phyloP scores from a whole-genome alignment of 1,284 basidiomycete genomes.

The Agaricales sp. region DNA sequence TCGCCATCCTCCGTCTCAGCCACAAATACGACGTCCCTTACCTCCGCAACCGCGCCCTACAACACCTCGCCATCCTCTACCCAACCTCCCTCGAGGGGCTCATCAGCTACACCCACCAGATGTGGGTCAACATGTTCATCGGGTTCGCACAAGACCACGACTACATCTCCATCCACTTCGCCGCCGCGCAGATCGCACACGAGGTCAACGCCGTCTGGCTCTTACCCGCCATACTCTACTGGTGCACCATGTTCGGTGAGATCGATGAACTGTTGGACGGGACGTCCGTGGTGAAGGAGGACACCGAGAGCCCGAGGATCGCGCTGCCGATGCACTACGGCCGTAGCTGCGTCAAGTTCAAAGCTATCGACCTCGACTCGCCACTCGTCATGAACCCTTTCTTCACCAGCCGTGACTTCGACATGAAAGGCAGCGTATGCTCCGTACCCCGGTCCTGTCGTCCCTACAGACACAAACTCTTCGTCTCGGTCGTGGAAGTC shows the following conservation, averaged over 20 bases:
- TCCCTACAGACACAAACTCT: background rate
- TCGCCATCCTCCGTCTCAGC: slow-evolving; percentile 17
- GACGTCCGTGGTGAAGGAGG: background rate
- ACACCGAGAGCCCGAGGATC: background rate
- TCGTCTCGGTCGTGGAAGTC: background rate
- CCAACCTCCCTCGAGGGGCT: slow-evolving; percentile 15
- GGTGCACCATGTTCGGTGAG: background rate
- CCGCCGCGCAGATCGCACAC: slow-evolving; percentile 1
- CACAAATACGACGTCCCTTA: slow-evolving; percentile 19
- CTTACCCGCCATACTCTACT: background rate
- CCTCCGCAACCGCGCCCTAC: slow-evolving; percentile 16
- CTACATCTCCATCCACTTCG: background rate
- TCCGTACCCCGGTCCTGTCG: background rate
- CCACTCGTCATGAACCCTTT: background rate
- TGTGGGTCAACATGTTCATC: slow-evolving; percentile 1
- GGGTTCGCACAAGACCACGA: background rate
- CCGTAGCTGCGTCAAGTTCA: background rate
- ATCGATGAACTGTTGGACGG: background rate
- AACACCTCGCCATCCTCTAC: slow-evolving; percentile 18
- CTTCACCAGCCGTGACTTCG: background rate
- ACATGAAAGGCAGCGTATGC: background rate
- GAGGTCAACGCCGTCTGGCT: slow-evolving; percentile 1
- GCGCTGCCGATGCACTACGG: background rate
- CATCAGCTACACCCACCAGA: background rate
- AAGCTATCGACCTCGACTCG: background rate